These are phyloP conservation scores for Suillus americanus DNA, from an alignment of 768 basidiomycete genomes.

Conservation along the genomic window DNA sequence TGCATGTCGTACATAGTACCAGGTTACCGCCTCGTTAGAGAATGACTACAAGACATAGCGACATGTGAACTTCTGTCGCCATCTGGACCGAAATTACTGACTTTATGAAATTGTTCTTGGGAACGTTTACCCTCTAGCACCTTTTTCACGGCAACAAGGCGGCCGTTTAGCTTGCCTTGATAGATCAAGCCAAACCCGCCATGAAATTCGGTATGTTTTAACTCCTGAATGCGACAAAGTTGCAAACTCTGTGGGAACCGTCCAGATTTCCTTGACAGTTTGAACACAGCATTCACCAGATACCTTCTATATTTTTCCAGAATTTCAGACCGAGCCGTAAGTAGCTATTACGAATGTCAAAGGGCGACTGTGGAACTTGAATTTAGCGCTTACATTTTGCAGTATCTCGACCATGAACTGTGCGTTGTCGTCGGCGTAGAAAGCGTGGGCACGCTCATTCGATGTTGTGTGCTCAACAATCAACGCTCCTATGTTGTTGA, in stretches of 20 bases:
- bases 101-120: conserved; percentile 17
- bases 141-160: conserved; percentile 31
- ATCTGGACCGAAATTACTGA: conserved; percentile 5
- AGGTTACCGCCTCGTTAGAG: conserved; percentile 33
- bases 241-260: conserved; percentile 17
- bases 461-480: conserved; percentile 4
- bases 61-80: neutral
- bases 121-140: neutral
- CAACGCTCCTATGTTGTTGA: conserved; percentile 19
- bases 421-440: conserved; percentile 4
- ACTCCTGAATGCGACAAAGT: conserved; percentile 10
- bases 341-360: conserved; percentile 19
- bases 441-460: neutral
- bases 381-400: conserved; percentile 20
- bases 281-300: conserved; percentile 19
- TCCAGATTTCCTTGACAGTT: conserved; percentile 19
- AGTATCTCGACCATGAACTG: conserved; percentile 23
- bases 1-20: conserved; percentile 33
- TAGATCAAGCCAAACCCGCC: conserved; percentile 25
- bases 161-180: conserved; percentile 17
- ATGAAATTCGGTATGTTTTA: conserved; percentile 11
- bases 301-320: conserved; percentile 18
- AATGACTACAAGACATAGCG: conserved; percentile 16
- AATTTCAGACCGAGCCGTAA: conserved; percentile 17
- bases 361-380: neutral